phyloP scores from a whole-genome alignment of 1,139 yeast genomes.

The Zygotorulaspora mrakii region DNA sequence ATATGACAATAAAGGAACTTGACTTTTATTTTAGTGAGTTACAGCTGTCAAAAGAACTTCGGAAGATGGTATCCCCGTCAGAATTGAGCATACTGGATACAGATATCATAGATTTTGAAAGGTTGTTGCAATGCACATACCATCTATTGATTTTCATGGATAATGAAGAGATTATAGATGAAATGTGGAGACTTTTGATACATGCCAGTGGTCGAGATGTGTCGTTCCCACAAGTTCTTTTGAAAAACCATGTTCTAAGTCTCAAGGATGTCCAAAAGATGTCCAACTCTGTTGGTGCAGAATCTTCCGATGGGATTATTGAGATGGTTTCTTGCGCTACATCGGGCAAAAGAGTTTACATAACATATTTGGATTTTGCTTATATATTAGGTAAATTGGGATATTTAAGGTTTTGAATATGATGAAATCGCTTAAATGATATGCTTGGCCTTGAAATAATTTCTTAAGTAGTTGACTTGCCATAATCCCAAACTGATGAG shows the following conservation, averaged over 20 bases:
- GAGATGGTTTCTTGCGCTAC: constrained; percentile 47
- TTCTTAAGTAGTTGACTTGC: constrained; percentile 89
- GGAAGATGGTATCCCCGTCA: constrained; percentile 18
- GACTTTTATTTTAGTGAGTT: constrained; percentile 31
- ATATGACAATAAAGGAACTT: constrained; percentile 37
- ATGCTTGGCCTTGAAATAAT: constrained; percentile 91
- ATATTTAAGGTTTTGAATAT: constrained; percentile 24
- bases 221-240: constrained; percentile 21
- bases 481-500: constrained; percentile 79
- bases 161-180: constrained; percentile 36
- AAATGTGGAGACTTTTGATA: constrained; percentile 42
- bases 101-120: constrained; percentile 45
- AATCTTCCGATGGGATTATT: constrained; percentile 36
- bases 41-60: constrained; percentile 34
- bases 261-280: constrained; percentile 39
- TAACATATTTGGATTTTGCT: constrained; percentile 44
- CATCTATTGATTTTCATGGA: constrained; percentile 42
- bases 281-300: constrained; percentile 34
- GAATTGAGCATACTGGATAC: constrained; percentile 39
- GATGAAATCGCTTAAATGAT: constrained; percentile 51
- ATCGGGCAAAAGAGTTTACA: constrained; percentile 36
- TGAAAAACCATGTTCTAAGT: constrained; percentile 31
- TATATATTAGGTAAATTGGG: constrained; percentile 46
- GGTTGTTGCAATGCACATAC: constrained; percentile 40
- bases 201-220: constrained; percentile 27